phyloP scores from a whole-genome alignment of 163 green algal genomes.

The Chlamydomonas reinhardtii region DNA sequence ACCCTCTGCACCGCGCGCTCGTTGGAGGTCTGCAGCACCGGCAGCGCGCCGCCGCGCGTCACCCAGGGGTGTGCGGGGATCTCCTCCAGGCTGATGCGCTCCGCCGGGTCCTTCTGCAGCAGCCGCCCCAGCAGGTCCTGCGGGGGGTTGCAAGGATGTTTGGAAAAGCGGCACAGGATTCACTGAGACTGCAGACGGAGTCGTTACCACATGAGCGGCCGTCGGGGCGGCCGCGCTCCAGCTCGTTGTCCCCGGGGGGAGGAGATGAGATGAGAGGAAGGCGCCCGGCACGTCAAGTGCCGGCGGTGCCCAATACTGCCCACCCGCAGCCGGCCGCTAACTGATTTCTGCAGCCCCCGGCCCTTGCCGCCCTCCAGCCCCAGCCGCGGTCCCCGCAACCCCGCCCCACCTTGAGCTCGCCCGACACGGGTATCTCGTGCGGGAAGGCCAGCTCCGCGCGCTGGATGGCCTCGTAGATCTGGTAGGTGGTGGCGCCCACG shows the following conservation, averaged over 20 bases:
- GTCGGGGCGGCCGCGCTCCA: too few species aligned
- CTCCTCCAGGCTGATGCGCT: slow-evolving; percentile 45
- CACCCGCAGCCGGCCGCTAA: too few species aligned
- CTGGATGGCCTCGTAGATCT: slow-evolving; percentile 51
- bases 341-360: too few species aligned
- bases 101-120: slow-evolving; percentile 42
- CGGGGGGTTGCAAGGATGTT: not conserved
- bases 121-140: slow-evolving; percentile 33
- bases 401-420: slow-evolving; percentile 12
- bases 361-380: too few species aligned
- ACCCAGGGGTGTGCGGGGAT: slow-evolving; percentile 44
- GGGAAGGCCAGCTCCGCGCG: slow-evolving; percentile 30
- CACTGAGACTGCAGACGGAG: too few species aligned
- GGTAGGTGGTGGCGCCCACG: slow-evolving; percentile 39
- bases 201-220: too few species aligned
- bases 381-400: too few species aligned
- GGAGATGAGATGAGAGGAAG: too few species aligned
- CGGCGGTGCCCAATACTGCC: too few species aligned
- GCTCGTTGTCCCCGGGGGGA: too few species aligned
- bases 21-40: slow-evolving; percentile 43
- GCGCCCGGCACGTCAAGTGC: too few species aligned
- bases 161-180: too few species aligned
- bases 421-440: not conserved
- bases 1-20: slow-evolving; percentile 46
- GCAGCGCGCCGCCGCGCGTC: slow-evolving; percentile 40